Conservation (phyloP, 192 early-diverging fungal species). For the Mortierella hygrophila region DNA sequence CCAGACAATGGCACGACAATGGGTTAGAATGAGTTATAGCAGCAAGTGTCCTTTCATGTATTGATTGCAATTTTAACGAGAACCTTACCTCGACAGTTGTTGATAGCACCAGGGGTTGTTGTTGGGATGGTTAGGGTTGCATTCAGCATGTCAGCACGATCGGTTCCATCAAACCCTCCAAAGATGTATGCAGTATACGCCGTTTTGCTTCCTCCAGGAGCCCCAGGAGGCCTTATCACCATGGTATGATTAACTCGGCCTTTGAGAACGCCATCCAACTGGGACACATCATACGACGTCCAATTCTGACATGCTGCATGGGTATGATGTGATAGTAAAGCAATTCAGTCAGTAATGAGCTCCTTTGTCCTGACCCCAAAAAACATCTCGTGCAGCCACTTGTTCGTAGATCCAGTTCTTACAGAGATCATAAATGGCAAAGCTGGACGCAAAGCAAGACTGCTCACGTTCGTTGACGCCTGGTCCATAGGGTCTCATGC, state of each 20-base stretch:
- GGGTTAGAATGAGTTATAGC: background rate
- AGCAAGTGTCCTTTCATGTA: background rate
- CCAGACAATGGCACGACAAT: background rate
- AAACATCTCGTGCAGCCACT: no score
- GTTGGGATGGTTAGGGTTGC: conserved; percentile 13
- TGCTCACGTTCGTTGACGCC: conserved; percentile 39
- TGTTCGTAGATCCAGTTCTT: background rate
- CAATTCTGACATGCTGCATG: conserved; percentile 46
- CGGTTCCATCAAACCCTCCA: conserved; percentile 47
- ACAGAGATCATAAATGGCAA: conserved; percentile 51
- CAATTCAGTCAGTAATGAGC: background rate
- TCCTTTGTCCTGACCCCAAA: no score
- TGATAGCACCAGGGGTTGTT: background rate
- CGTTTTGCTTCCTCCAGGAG: conserved; percentile 37
- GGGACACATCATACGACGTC: conserved; percentile 18
- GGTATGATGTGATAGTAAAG: background rate
- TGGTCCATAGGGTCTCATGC: conserved; percentile 45
- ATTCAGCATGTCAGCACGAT: conserved; percentile 38
- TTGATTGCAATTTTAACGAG: background rate
- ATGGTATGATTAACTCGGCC: conserved; percentile 49
- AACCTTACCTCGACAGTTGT: conserved; percentile 40
- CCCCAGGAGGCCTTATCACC: conserved; percentile 41
- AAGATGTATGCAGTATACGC: conserved; percentile 47
- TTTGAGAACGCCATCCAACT: background rate
- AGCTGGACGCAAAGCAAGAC: conserved; percentile 27